Evolutionary conservation across 306 rosid genomes (phyloP), one percentile per base, ranked within the genome.

Genomic region (Prunus campanulata): DNA sequence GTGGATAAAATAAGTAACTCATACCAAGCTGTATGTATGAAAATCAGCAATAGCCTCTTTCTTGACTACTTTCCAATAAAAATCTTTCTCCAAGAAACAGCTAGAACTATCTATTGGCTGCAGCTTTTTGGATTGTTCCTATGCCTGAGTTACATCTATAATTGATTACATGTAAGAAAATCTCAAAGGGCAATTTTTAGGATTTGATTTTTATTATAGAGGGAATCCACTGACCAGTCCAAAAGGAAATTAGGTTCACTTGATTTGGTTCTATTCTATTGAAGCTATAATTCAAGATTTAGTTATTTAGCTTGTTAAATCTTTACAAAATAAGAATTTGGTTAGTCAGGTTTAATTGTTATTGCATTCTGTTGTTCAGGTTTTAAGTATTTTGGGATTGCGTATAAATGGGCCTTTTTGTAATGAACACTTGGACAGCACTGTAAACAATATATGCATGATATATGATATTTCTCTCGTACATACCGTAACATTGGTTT

Each of bases 381-480:
- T 7, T 35, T 35, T 35, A 35, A 35, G 19, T 7, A 49, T 16
- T 68, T 48, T 25, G 29, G 46, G 11, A 8, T 49, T 25, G 15
- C 11, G 8, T 69, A 29, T 35, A 25, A 49, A 69, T 48, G 1
- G 16, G 27, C 3, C 12, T 6, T 68, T 20, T 68, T 47, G 60
- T 13, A 69, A 24, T 69, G 57, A 69, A 35, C 46, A 48, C 22
- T 69, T 69, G 46, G 44, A 69, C 74, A 69, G 51, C 24, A 56
- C 60, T 69, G 27, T 27, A 15, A 25, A 51, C 19, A 51, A 19
- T n/a, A 11, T 30, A 13, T 47, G 8, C 13, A 1, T 39, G 19
- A 72, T 55, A n/a, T 8, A 55, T 7, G 30, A 16, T 29, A 13
- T 55, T 54, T 32, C 2, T 29, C 25, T 19, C 3, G 1, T 72